Conservation (phyloP, 345 rosid species). For the Crucihimalaya himalaica region DNA sequence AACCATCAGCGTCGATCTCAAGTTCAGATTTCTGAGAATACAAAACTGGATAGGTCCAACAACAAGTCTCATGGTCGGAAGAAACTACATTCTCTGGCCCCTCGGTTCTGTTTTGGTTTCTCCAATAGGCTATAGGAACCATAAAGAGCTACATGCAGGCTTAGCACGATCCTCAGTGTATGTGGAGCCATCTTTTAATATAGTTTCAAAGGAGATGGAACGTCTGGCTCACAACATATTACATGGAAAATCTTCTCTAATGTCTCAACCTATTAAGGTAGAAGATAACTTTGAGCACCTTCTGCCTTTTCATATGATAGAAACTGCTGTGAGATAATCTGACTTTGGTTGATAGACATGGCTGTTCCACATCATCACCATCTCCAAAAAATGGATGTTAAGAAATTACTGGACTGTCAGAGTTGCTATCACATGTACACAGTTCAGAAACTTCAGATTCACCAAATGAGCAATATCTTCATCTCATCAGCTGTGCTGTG, state of each 20-base stretch:
- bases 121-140: background rate
- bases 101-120: conserved; percentile 13
- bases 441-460: conserved; percentile 41
- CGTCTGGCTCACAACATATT: no score
- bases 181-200: no score
- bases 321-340: conserved; percentile 1
- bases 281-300: no score
- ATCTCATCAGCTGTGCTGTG: conserved; percentile 44
- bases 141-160: no score
- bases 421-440: conserved; percentile 44
- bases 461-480: conserved; percentile 45
- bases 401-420: conserved; percentile 46
- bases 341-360: background rate
- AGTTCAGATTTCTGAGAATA: conserved; percentile 36
- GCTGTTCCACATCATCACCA: background rate
- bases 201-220: no score
- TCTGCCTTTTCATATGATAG: background rate
- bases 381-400: conserved; percentile 43
- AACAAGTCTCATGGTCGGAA: background rate
- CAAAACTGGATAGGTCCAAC: conserved; percentile 17
- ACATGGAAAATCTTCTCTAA: no score
- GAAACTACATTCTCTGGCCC: conserved; percentile 32
- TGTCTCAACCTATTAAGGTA: no score
- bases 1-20: conserved; percentile 33
- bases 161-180: no score